Evolutionary conservation across 139 green algal species (phyloP).

Genomic region (Raphidocelis subcapitata): DNA sequence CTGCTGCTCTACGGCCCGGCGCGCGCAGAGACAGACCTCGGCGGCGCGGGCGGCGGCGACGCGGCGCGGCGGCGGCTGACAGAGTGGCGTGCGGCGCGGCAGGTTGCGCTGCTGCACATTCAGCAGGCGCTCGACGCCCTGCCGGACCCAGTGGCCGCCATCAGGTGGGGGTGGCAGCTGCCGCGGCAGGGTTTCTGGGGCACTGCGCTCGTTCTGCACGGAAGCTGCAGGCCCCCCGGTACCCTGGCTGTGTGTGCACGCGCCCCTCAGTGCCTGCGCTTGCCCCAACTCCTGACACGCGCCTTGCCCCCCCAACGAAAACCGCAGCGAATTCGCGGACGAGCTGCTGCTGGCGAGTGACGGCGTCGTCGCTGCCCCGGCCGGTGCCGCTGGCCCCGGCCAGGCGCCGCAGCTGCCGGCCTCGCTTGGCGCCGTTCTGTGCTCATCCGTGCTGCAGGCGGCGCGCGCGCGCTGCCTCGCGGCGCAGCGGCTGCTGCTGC

Average conservation of each 20-base stretch:
- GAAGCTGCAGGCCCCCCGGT: too few relatives aligned
- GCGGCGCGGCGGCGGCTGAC: conserved; percentile 8
- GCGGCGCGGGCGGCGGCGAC: not conserved
- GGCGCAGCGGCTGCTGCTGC: conserved; percentile 29
- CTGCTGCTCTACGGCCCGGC: conserved; percentile 38
- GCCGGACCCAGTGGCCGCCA: conserved; percentile 2
- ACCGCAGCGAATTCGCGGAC: not conserved
- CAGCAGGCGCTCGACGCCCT: conserved; percentile 16
- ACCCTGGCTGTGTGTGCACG: too few relatives aligned
- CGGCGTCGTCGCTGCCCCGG: not conserved
- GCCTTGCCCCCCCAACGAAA: too few relatives aligned
- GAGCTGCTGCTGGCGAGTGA: not conserved
- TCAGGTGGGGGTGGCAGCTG: conserved; percentile 12
- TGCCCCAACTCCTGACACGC: too few relatives aligned
- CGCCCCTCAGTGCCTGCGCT: too few relatives aligned
- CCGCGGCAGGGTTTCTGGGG: too few relatives aligned
- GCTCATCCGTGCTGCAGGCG: conserved; percentile 7
- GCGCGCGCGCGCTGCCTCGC: conserved; percentile 1
- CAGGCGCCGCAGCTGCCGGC: not conserved
- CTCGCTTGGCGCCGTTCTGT: not conserved
- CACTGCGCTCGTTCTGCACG: too few relatives aligned
- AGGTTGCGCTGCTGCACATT: conserved; percentile 12
- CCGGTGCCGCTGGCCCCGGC: not conserved
- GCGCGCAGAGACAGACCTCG: not conserved
- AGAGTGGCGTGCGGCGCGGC: conserved; percentile 17